Percentiles rank a stretch among this genome's conserved stretches.
Conservation (phyloP, 106 monocot species). For the Dioscorea dumetorum region DNA sequence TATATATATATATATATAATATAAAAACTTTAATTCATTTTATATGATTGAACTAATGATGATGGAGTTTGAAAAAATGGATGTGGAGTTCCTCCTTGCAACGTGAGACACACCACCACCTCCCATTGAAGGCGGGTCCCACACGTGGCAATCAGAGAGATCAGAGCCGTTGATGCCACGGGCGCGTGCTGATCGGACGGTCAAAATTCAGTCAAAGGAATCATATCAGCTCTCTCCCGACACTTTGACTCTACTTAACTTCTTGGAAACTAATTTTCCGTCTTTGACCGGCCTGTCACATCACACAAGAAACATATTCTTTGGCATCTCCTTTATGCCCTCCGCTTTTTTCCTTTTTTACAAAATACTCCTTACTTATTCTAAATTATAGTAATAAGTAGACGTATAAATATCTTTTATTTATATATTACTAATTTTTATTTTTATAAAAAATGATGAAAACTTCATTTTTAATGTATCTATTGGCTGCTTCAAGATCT, state of each 20-base stretch:
- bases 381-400: neutral
- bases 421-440: neutral
- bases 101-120: too few species aligned
- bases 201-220: neutral
- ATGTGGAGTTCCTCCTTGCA: too few species aligned
- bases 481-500: neutral
- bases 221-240: neutral
- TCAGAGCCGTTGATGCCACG: neutral
- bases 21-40: too few species aligned
- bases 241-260: slow-evolving; percentile 32
- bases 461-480: neutral
- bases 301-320: neutral
- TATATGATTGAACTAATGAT: too few species aligned
- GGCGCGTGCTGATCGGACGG: neutral
- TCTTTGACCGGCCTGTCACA: slow-evolving; percentile 50
- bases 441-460: neutral
- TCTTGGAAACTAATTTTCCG: slow-evolving; percentile 16
- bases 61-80: too few species aligned
- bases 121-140: neutral
- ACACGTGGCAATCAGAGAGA: neutral
- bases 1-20: too few species aligned
- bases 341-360: neutral
- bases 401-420: neutral
- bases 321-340: neutral
- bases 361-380: neutral